Base-by-base conservation (phyloP, 305 asterid genomes). In the Ajuga reptans region DNA sequence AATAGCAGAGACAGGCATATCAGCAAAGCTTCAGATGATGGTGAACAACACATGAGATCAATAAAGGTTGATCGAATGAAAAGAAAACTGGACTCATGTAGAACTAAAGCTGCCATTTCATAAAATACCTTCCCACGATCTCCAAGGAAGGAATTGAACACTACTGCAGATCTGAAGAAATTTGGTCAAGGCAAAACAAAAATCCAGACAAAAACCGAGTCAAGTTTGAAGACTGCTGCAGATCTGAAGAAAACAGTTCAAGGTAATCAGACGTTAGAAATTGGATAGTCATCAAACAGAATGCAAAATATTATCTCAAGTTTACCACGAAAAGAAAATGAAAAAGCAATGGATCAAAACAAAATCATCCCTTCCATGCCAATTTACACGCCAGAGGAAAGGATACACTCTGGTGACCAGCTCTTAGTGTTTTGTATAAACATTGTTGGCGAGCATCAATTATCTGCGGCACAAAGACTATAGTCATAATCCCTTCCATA, bases 81-180 rank as follows among this genome's bases (percentile, higher is more conserved):
- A 6, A 21, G 10, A 39, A 27, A 42, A 34, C 14, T 14, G 24
- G 71, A 66, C 36, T 50, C 31, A 5, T 4, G 64, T 6, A 55
- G 29, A 68, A 49, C 54, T 42, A 41, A 65, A 59, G 34, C 49
- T 17, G 45, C 9, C 27, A 24, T 63, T 15, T 47, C 37, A 29
- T 33, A 73, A 65, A 67, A 42, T 85, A 92, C 97, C 98, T 87
- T 89, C 92, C 98, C 98, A 90, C 54, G 87, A 80, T 82, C 85
- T 87, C 98, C 98, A 93, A 55, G 97, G 96, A 83, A 90, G 91
- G 79, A 90, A 90, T 64, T 85, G 95, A 73, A 84, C 94, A 53
- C 89, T 79, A 79, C 97, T 92, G 82, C 97, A 88, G 39, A 92
- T 90, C 97, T 90, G 83, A 81, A 72, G 17, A 68, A 37, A 77